Conservation (phyloP, 2,329 filamentous ascomycete genomes). For the Trichoderma koningiopsis region DNA sequence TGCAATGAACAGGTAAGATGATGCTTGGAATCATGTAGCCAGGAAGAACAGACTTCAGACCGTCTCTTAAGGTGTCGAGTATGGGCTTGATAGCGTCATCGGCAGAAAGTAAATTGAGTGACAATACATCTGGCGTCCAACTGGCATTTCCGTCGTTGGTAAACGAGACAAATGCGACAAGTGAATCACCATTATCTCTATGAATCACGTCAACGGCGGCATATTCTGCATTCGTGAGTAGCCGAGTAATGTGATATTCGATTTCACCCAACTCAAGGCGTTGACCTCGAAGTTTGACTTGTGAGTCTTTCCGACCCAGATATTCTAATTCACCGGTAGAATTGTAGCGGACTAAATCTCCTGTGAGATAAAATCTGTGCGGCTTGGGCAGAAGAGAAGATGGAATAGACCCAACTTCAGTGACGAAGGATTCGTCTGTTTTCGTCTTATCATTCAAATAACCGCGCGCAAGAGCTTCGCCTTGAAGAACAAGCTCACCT, state of each 20-base stretch:
- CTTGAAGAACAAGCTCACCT: constrained; percentile 42
- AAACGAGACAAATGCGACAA: constrained; percentile 23
- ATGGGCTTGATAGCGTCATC: not conserved
- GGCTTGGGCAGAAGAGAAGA: not conserved
- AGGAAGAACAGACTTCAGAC: constrained; percentile 20
- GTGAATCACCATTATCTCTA: not conserved
- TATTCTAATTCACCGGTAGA: constrained; percentile 44
- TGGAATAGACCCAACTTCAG: constrained; percentile 33
- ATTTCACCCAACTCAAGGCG: constrained; percentile 48
- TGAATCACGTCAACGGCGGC: constrained; percentile 19
- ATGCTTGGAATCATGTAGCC: constrained; percentile 30
- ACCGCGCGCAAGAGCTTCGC: constrained; percentile 50
- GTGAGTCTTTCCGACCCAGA: constrained; percentile 55
- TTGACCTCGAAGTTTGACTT: constrained; percentile 60
- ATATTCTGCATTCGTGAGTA: not conserved
- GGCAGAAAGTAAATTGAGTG: not conserved
- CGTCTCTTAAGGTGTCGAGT: not conserved
- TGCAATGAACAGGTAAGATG: constrained; percentile 26
- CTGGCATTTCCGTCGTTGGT: not conserved
- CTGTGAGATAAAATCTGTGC: constrained; percentile 46
- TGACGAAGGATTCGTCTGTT: constrained; percentile 54
- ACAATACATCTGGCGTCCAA: not conserved
- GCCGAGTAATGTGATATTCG: constrained; percentile 25
- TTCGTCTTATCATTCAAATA: constrained; percentile 46
- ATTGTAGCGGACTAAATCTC: constrained; percentile 47